These are phyloP conservation scores for Saccharomyces kudriavzevii DNA, from an alignment of 805 yeast genomes.

Conservation along the genomic window DNA sequence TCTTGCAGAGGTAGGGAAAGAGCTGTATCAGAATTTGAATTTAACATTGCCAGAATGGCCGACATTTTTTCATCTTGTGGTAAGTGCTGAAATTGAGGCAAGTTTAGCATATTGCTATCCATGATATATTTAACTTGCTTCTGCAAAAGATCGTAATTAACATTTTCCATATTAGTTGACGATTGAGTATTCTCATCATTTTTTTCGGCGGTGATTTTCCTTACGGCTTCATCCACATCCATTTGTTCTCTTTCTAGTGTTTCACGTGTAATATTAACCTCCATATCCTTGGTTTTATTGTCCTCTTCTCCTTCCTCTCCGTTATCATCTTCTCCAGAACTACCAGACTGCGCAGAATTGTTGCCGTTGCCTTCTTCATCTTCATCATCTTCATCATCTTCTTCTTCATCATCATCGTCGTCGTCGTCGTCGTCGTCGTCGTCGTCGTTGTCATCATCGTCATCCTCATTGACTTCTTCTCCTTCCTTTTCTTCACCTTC, in stretches of 20 bases:
- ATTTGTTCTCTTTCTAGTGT: slow-evolving; percentile 1
- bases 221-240: not conserved
- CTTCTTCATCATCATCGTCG: slow-evolving; percentile 13
- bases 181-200: not conserved
- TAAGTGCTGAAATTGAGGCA: slow-evolving; percentile 31
- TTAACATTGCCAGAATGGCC: slow-evolving; percentile 23
- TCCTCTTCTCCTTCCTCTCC: slow-evolving; percentile 4
- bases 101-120: slow-evolving; percentile 22
- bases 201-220: not conserved
- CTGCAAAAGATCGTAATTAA: slow-evolving; percentile 22
- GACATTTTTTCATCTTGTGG: slow-evolving; percentile 29
- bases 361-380: slow-evolving; percentile 7
- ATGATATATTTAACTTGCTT: slow-evolving; percentile 26
- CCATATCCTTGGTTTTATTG: slow-evolving; percentile 1
- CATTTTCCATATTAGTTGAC: slow-evolving; percentile 8
- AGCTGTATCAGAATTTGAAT: slow-evolving; percentile 31
- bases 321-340: slow-evolving; percentile 18
- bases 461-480: slow-evolving; percentile 1
- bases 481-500: slow-evolving; percentile 9
- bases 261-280: not conserved
- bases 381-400: slow-evolving; percentile 10
- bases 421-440: slow-evolving; percentile 7
- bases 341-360: slow-evolving; percentile 30
- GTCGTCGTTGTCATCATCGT: slow-evolving; percentile 11
- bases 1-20: slow-evolving; percentile 29